phyloP scores from a whole-genome alignment of 2,329 filamentous ascomycete species.

The Hymenoscyphus fraxineus region DNA sequence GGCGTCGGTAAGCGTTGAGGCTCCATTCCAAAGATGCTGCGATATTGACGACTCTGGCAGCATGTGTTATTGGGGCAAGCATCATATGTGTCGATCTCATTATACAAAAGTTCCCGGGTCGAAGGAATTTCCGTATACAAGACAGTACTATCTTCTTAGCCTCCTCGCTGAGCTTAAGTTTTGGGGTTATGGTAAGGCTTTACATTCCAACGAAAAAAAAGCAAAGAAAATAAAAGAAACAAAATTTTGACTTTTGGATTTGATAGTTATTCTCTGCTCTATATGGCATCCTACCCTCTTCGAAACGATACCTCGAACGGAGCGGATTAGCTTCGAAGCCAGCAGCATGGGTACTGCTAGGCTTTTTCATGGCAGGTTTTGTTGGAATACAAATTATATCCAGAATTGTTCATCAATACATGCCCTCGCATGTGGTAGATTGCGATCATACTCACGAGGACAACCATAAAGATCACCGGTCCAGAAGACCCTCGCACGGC shows the following conservation, averaged over 20 bases:
- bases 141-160: slow-evolving; percentile 87
- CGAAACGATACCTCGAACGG: slow-evolving; percentile 70
- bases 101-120: slow-evolving; percentile 67
- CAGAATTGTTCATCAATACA: slow-evolving; percentile 65
- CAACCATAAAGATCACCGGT: slow-evolving; percentile 32
- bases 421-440: slow-evolving; percentile 76
- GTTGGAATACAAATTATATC: slow-evolving; percentile 73
- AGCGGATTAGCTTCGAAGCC: slow-evolving; percentile 62
- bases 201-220: background rate
- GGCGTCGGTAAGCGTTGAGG: slow-evolving; percentile 53
- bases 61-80: slow-evolving; percentile 70
- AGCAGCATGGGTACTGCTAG: slow-evolving; percentile 67
- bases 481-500: slow-evolving; percentile 14
- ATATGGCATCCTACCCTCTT: slow-evolving; percentile 88
- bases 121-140: slow-evolving; percentile 78
- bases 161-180: slow-evolving; percentile 84
- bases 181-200: slow-evolving; percentile 82
- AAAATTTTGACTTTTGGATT: slow-evolving; percentile 11
- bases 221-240: no score
- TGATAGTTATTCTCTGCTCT: slow-evolving; percentile 83
- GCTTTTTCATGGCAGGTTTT: slow-evolving; percentile 67
- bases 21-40: slow-evolving; percentile 1
- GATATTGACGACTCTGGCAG: slow-evolving; percentile 30
- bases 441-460: slow-evolving; percentile 73
- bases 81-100: slow-evolving; percentile 85